Percentiles rank a stretch among this genome's conserved stretches.
phyloP scores from a whole-genome alignment of 345 rosid genomes.

The Hirschfeldia incana region DNA sequence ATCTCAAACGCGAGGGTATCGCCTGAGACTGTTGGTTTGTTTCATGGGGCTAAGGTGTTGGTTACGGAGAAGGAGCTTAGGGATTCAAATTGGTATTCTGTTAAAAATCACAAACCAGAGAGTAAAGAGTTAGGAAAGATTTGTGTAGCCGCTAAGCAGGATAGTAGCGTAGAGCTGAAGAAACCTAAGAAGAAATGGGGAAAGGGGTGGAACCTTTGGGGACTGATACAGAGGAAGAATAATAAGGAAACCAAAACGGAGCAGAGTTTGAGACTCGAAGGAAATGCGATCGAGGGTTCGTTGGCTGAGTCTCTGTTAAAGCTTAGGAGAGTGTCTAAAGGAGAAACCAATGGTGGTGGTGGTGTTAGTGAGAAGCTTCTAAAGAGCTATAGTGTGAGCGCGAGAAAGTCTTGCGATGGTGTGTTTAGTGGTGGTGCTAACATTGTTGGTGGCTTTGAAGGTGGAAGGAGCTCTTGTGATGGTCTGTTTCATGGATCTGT shows the following conservation, averaged over 20 bases:
- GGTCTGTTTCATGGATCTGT: slow-evolving; percentile 42
- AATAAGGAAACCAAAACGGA: slow-evolving; percentile 40
- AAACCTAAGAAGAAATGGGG: slow-evolving; percentile 39
- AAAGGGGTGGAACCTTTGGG: slow-evolving; percentile 69
- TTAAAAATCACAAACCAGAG: slow-evolving; percentile 41
- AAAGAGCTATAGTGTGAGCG: slow-evolving; percentile 59
- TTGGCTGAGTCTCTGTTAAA: slow-evolving; percentile 53
- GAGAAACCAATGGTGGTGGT: slow-evolving; percentile 35
- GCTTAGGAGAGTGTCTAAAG: slow-evolving; percentile 45
- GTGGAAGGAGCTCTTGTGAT: slow-evolving; percentile 45
- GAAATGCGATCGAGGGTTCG: slow-evolving; percentile 45
- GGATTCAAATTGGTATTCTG: slow-evolving; percentile 60
- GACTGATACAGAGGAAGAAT: slow-evolving; percentile 56
- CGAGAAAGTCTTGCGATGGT: slow-evolving; percentile 54
- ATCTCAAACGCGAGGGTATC: slow-evolving; percentile 66
- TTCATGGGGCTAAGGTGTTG: slow-evolving; percentile 62
- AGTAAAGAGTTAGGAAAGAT: slow-evolving; percentile 44
- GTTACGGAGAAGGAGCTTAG: slow-evolving; percentile 57
- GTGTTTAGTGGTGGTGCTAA: slow-evolving; percentile 15
- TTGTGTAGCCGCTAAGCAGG: slow-evolving; percentile 41
- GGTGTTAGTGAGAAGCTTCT: slow-evolving; percentile 61
- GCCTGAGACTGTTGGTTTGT: slow-evolving; percentile 61
- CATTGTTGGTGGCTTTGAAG: slow-evolving; percentile 27
- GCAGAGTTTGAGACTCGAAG: slow-evolving; percentile 38
- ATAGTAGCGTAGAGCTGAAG: slow-evolving; percentile 20